These are phyloP conservation scores for Copromyces sp. DNA, from an alignment of 495 filamentous ascomycete species.

Conservation along the genomic window DNA sequence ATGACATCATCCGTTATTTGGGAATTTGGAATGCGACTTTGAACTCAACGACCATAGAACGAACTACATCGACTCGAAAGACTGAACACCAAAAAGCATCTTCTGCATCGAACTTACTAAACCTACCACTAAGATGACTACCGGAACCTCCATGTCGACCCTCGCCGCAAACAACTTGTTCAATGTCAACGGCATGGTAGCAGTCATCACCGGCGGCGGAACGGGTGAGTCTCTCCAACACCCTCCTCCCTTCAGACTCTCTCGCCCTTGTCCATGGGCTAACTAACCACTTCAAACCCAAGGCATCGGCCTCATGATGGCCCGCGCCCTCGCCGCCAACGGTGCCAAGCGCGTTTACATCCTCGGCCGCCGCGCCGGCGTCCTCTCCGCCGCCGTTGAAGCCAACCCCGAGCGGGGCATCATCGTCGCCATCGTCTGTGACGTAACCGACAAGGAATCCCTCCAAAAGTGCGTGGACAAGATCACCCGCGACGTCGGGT, in stretches of 20 bases:
- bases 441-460: constrained; percentile 54
- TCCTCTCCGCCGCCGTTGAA: constrained; percentile 32
- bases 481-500: constrained; percentile 27
- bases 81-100: background rate
- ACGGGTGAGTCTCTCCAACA: constrained; percentile 29
- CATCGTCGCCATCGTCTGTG: constrained; percentile 50
- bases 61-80: background rate
- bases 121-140: background rate
- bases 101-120: background rate
- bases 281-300: background rate
- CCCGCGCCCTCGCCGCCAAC: constrained; percentile 50
- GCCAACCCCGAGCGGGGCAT: constrained; percentile 12
- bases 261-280: background rate
- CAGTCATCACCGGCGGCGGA: constrained; percentile 52
- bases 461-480: constrained; percentile 46
- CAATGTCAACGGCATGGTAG: constrained; percentile 49
- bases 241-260: background rate
- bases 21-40: too few relatives aligned
- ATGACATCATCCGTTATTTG: background rate
- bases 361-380: constrained; percentile 47
- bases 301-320: constrained; percentile 60
- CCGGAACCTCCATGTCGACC: background rate
- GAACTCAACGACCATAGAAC: background rate
- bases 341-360: constrained; percentile 63
- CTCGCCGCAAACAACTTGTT: constrained; percentile 29